phyloP scores from a whole-genome alignment of 2,329 filamentous ascomycete species.

The Colletotrichum liriopes region DNA sequence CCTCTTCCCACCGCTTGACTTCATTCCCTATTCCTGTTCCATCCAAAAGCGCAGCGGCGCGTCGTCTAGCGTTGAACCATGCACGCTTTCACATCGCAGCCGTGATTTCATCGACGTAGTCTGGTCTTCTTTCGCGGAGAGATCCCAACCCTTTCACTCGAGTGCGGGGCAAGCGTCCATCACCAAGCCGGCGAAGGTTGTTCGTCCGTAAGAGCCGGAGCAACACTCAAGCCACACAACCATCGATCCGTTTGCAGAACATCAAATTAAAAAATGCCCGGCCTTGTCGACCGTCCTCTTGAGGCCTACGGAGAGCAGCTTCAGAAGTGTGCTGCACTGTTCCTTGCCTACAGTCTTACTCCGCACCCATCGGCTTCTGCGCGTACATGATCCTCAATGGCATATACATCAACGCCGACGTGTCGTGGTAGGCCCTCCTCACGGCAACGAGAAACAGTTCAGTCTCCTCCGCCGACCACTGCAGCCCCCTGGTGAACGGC shows the following conservation, averaged over 20 bases:
- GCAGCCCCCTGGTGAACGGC: conserved; percentile 65
- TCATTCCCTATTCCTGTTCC: conserved; percentile 7
- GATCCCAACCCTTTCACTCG: background rate
- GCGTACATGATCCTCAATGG: conserved; percentile 69
- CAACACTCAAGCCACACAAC: background rate
- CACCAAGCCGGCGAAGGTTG: background rate
- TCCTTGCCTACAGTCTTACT: background rate
- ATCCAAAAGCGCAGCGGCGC: background rate
- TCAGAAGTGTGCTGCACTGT: background rate
- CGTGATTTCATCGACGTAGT: background rate
- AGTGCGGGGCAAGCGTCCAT: background rate
- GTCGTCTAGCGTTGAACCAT: background rate
- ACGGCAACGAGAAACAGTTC: conserved; percentile 65
- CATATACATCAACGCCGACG: conserved; percentile 66
- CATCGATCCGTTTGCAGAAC: conserved; percentile 5
- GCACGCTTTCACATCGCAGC: background rate
- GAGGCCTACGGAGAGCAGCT: background rate
- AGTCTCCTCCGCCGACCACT: conserved; percentile 64
- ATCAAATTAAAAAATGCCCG: background rate
- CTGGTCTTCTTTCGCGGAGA: background rate
- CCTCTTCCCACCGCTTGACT: background rate
- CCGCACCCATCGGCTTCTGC: conserved; percentile 60
- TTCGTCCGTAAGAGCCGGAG: conserved; percentile 2
- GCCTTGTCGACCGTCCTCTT: background rate
- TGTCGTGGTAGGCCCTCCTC: conserved; percentile 64